Evolutionary conservation across 1,284 basidiomycete genomes (phyloP), one percentile per base, ranked within the genome.

Genomic region (Ceratorhiza oryzae-sativae): DNA sequence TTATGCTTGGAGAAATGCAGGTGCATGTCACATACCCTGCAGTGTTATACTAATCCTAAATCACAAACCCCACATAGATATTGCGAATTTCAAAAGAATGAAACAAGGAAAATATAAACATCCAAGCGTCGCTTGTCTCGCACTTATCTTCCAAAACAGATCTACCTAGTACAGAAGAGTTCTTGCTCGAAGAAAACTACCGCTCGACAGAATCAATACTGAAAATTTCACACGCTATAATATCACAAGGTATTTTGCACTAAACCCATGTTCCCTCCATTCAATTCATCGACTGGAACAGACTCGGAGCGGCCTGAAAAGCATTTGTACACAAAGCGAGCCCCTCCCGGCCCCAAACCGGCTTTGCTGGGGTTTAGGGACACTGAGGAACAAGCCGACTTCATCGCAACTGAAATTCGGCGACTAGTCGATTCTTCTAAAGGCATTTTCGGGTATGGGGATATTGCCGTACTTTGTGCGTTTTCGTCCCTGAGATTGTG

Each of bases 101-200:
- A 81, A 83, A 51, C 80, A 84, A 78, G 89, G 91, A 90, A 65
- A 23, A 77, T 61, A 15, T 23, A 13, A 15, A n/a, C 30, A 23
- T 42, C 34, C 20, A 13, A 4, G 36, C 6, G 3, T 8, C n/a
- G 4, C 13, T 3, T 34, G 13, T 23, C 4, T 42, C 18, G 15
- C 30, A 36, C n/a, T 60, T 30, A 60, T 18, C 10, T n/a, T n/a
- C n/a, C n/a, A n/a, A 41, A 9, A 6, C 72, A 92, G 91, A 91
- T 76, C 94, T 94, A 77, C 80, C 84, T 0, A 79, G 82, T 0
- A 89, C 89, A 0, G 76, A 84, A 71, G 89, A 92, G 74, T 89
- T 95, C 41, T 85, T 90, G 32, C 83, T 97, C 1, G 94, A 97
- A 78, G 86, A 95, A 77, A 97, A 95, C 79, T 97, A 95, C 79